These are phyloP conservation scores for Arachnopeziza araneosa DNA, from an alignment of 2,329 filamentous ascomycete genomes.

Conservation along the genomic window DNA sequence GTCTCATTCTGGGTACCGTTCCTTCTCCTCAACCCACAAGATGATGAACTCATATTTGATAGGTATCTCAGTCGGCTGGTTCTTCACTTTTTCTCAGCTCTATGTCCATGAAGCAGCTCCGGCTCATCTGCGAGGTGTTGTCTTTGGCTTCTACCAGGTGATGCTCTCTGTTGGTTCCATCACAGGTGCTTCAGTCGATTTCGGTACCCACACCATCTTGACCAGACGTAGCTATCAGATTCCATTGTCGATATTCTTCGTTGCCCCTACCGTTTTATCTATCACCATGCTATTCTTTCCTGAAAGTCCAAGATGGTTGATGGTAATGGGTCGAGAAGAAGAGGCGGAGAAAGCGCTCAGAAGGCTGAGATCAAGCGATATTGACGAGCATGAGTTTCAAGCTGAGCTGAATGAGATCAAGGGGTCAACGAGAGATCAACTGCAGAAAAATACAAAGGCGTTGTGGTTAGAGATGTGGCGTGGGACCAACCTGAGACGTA, in stretches of 20 bases:
- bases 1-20: slow-evolving; percentile 35
- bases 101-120: slow-evolving; percentile 43
- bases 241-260: slow-evolving; percentile 28
- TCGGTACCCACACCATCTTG: slow-evolving; percentile 30
- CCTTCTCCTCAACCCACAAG: too few species aligned
- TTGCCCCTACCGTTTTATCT: slow-evolving; percentile 42
- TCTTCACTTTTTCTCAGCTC: slow-evolving; percentile 43
- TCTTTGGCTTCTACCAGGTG: slow-evolving; percentile 42
- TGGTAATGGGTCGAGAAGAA: slow-evolving; percentile 48
- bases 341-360: slow-evolving; percentile 47
- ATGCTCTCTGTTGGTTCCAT: slow-evolving; percentile 43
- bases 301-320: slow-evolving; percentile 52
- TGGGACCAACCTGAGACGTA: slow-evolving; percentile 39
- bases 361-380: slow-evolving; percentile 6
- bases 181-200: slow-evolving; percentile 33
- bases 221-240: slow-evolving; percentile 29
- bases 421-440: slow-evolving; percentile 21
- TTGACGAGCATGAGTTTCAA: slow-evolving; percentile 12
- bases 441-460: slow-evolving; percentile 37
- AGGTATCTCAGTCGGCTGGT: slow-evolving; percentile 36
- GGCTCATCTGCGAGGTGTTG: slow-evolving; percentile 41
- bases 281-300: slow-evolving; percentile 45
- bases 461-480: slow-evolving; percentile 36
- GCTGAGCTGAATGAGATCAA: slow-evolving; percentile 14
- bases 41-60: too few species aligned